Base-by-base conservation (phyloP, 75 land plant species). In the Pinus tabuliformis region DNA sequence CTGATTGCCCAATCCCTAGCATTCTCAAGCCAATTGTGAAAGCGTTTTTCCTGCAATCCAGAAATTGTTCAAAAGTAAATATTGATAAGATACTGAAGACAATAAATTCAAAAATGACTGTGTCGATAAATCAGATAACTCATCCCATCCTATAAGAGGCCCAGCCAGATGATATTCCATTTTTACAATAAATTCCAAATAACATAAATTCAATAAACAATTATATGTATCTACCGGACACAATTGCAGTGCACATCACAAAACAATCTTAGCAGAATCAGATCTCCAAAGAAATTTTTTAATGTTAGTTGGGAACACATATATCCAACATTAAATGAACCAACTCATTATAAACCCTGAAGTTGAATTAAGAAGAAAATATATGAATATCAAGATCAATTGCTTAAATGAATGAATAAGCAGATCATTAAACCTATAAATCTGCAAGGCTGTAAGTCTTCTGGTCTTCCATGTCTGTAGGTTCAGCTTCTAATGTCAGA, bases 11-110 rank as follows among this genome's bases (percentile, higher is more conserved):
- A 97, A 78, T 97, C 99, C 81, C 99, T 85, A 20, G 99, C 98
- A 95, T 95, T 95, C 81, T 97, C 99, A 57, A 97, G 82, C 99
- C 99, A 97, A 80, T 93, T 97, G 76, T 97, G 99, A 65, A 97
- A 97, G 9, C 99, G 85, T 66, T 97, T 97, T 72, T 97, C 99
- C 98, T 96, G 88, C 68, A 76, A 80, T 15, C 78, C 68, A 64
- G 36, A 21, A 24, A 76, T 4, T 54, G 14, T 52, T 9, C 15
- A 3, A 42, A 20, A 33, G 74, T 30, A 66, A 70, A 18, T 33
- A 63, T 26, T 37, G 18, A 33, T 59, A 72, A 73, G 11, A 49
- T 49, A 49, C 52, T 49, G 54, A 49, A 49, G 36, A 72, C 16
- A 17, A 5, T 18, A 42, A 42, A 49, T 49, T 49, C 12, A 49